Evolutionary conservation across 179 eudicot genomes (phyloP).

Genomic region (Spergularia azorica): DNA sequence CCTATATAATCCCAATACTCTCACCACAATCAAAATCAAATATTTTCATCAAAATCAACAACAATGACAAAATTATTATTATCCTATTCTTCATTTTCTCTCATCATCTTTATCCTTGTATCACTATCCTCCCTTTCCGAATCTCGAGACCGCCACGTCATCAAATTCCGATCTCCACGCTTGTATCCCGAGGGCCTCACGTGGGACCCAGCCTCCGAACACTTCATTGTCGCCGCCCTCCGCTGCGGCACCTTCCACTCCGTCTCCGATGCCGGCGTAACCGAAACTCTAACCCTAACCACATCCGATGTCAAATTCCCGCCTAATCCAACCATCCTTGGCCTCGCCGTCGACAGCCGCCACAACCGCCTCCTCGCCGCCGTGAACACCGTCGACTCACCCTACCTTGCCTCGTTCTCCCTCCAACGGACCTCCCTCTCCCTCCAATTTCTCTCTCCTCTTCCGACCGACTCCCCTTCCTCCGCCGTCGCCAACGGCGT

Average conservation of each 20-base stretch:
- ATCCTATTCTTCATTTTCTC: neutral
- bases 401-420: conserved; percentile 64
- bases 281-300: conserved; percentile 41
- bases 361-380: conserved; percentile 62
- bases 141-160: conserved; percentile 43
- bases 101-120: conserved; percentile 14
- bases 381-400: conserved; percentile 38
- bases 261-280: conserved; percentile 68
- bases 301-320: conserved; percentile 21
- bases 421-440: conserved; percentile 37
- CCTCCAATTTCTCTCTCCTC: conserved; percentile 58
- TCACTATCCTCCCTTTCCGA: neutral
- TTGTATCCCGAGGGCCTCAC: conserved; percentile 68
- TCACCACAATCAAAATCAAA: neutral
- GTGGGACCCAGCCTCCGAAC: conserved; percentile 58
- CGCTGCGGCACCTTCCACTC: conserved; percentile 45
- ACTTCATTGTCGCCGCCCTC: conserved; percentile 63
- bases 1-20: conserved; percentile 7
- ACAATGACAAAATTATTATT: neutral
- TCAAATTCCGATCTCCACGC: conserved; percentile 51
- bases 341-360: conserved; percentile 51
- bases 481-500: conserved; percentile 58
- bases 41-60: neutral
- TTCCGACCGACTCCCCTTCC: conserved; percentile 31
- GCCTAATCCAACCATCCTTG: conserved; percentile 35